Conservation (phyloP, 2,329 filamentous ascomycete species). For the Trichophyton equinum region DNA sequence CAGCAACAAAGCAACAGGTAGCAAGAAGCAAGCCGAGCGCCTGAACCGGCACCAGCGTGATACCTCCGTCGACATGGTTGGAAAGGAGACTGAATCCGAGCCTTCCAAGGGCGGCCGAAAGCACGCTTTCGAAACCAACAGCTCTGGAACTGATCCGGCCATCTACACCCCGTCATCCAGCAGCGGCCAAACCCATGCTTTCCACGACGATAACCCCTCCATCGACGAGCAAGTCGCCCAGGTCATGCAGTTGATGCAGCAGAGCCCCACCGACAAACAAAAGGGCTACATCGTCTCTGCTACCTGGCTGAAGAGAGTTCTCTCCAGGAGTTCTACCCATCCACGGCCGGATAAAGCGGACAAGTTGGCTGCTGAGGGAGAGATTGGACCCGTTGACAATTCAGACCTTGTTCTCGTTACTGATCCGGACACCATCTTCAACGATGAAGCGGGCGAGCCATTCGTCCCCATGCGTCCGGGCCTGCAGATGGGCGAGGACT, state of each 20-base stretch:
- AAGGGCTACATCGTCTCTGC: constrained; percentile 66
- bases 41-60: constrained; percentile 18
- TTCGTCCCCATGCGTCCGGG: constrained; percentile 66
- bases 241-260: constrained; percentile 48
- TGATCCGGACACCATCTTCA: constrained; percentile 30
- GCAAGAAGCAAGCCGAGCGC: constrained; percentile 12
- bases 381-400: constrained; percentile 76
- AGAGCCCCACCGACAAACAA: constrained; percentile 55
- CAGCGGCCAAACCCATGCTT: constrained; percentile 15
- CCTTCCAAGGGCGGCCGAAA: constrained; percentile 5
- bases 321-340: constrained; percentile 50
- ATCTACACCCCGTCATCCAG: constrained; percentile 23
- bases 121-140: constrained; percentile 20
- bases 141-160: constrained; percentile 25
- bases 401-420: constrained; percentile 59
- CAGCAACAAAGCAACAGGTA: constrained; percentile 14
- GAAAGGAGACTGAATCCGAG: constrained; percentile 16
- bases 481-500: constrained; percentile 52
- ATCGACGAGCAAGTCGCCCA: constrained; percentile 62
- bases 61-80: constrained; percentile 35
- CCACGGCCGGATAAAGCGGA: constrained; percentile 43
- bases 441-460: constrained; percentile 34
- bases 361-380: constrained; percentile 49
- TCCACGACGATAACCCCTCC: constrained; percentile 25
- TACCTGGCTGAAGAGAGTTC: constrained; percentile 63